phyloP scores from a whole-genome alignment of 2,329 filamentous ascomycete species.

The Aspergillus ruber region DNA sequence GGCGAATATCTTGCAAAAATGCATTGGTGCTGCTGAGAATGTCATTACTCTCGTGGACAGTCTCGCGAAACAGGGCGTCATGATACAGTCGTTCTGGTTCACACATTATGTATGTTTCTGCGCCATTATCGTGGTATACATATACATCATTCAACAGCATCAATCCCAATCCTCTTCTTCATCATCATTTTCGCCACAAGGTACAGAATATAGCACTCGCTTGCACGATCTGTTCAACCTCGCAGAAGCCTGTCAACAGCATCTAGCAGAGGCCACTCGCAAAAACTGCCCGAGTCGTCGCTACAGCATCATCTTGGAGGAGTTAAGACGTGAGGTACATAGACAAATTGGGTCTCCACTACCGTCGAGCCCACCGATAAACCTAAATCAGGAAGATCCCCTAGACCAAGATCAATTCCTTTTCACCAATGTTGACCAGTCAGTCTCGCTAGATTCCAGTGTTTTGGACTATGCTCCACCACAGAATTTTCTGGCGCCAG shows the following conservation, averaged over 20 bases:
- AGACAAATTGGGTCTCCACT: constrained; percentile 22
- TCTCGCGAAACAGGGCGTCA: constrained; percentile 28
- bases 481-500: constrained; percentile 14
- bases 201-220: constrained; percentile 14
- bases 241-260: constrained; percentile 40
- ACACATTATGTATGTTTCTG: constrained; percentile 40
- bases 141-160: constrained; percentile 37
- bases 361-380: background rate
- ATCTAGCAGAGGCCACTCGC: constrained; percentile 42
- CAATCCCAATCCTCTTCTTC: constrained; percentile 19
- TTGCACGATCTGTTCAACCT: constrained; percentile 33
- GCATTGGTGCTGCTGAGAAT: constrained; percentile 38
- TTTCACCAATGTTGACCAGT: constrained; percentile 1
- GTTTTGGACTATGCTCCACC: constrained; percentile 10
- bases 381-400: constrained; percentile 1
- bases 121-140: constrained; percentile 37
- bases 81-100: constrained; percentile 39
- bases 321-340: constrained; percentile 39
- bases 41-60: constrained; percentile 31
- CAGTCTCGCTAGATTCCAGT: constrained; percentile 8
- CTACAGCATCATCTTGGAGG: constrained; percentile 45
- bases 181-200: constrained; percentile 12
- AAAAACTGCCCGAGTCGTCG: constrained; percentile 43
- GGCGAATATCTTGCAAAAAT: constrained; percentile 36
- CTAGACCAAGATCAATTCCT: constrained; percentile 4